These are phyloP conservation scores for Neofusicoccum cordaticola DNA, from an alignment of 2,329 filamentous ascomycete genomes.

Conservation along the genomic window DNA sequence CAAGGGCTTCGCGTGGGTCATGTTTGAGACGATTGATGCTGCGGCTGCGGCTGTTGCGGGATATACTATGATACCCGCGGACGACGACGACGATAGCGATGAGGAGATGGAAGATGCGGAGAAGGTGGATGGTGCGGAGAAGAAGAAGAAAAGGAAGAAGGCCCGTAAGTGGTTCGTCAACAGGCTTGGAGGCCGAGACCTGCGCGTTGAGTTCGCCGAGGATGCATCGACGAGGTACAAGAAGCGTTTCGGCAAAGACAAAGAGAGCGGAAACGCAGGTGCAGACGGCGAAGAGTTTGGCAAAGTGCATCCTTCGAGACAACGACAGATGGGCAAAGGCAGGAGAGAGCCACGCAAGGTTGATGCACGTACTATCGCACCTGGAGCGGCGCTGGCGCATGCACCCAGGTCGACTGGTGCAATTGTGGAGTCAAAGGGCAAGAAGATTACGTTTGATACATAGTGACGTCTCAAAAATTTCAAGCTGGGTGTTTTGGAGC, in stretches of 20 bases:
- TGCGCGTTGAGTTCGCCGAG: constrained; percentile 92
- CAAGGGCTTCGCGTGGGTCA: constrained; percentile 95
- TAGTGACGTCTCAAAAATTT: background rate
- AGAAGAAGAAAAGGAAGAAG: constrained; percentile 45
- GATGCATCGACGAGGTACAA: constrained; percentile 86
- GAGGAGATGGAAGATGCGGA: constrained; percentile 45
- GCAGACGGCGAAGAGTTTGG: constrained; percentile 31
- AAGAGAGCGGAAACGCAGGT: constrained; percentile 30
- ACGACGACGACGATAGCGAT: constrained; percentile 52
- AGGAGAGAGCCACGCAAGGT: constrained; percentile 36
- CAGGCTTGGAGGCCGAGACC: constrained; percentile 70
- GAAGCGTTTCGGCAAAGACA: constrained; percentile 70
- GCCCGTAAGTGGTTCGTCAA: constrained; percentile 76
- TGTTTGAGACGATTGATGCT: constrained; percentile 75
- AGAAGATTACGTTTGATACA: constrained; percentile 77
- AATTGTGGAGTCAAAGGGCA: constrained; percentile 74
- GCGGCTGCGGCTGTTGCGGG: constrained; percentile 77
- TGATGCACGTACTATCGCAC: constrained; percentile 45
- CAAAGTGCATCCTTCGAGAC: constrained; percentile 22
- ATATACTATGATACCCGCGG: constrained; percentile 68
- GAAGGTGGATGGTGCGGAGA: constrained; percentile 55
- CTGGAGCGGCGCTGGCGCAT: constrained; percentile 44
- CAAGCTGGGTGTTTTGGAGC: no score
- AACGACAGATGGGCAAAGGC: constrained; percentile 25
- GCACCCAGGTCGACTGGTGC: constrained; percentile 69